Evolutionary conservation across 2,329 filamentous ascomycete genomes (phyloP).

Genomic region (Aspergillus luchuensis): DNA sequence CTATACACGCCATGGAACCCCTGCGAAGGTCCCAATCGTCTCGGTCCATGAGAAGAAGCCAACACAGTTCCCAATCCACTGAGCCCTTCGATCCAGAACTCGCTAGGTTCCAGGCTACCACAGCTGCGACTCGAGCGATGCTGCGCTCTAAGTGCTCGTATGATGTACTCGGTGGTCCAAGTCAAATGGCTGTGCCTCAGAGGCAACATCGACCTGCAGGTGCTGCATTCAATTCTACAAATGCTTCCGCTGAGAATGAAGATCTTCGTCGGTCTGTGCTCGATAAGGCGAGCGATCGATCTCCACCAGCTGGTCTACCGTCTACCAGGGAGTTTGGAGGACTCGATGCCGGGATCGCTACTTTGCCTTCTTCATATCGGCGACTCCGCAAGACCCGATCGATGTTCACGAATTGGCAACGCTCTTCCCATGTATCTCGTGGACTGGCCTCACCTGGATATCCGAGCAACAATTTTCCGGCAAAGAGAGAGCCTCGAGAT

Average conservation of each 20-base stretch:
- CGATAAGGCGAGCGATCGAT: slow-evolving; percentile 6
- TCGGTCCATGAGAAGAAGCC: slow-evolving; percentile 38
- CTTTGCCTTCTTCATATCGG: slow-evolving; percentile 50
- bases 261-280: slow-evolving; percentile 9
- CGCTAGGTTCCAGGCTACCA: slow-evolving; percentile 39
- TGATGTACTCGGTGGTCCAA: slow-evolving; percentile 32
- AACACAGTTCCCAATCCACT: slow-evolving; percentile 22
- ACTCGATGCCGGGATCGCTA: slow-evolving; percentile 40
- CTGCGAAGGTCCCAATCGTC: slow-evolving; percentile 44
- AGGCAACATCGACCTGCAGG: slow-evolving; percentile 26
- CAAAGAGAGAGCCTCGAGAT: slow-evolving; percentile 1
- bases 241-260: slow-evolving; percentile 11
- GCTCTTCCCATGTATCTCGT: slow-evolving; percentile 27
- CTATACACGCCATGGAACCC: slow-evolving; percentile 29
- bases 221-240: slow-evolving; percentile 16
- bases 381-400: slow-evolving; percentile 51
- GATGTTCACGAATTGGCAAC: slow-evolving; percentile 48
- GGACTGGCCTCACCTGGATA: slow-evolving; percentile 16
- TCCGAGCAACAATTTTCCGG: slow-evolving; percentile 11
- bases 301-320: slow-evolving; percentile 25
- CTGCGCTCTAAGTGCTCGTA: slow-evolving; percentile 36
- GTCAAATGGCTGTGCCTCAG: slow-evolving; percentile 28
- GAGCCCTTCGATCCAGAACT: slow-evolving; percentile 35
- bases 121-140: slow-evolving; percentile 49
- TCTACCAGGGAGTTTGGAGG: slow-evolving; percentile 36